Evolutionary conservation across 2,329 filamentous ascomycete species (phyloP), one percentile per base, ranked within the genome.

Genomic region (Ophiostoma fasciatum): DNA sequence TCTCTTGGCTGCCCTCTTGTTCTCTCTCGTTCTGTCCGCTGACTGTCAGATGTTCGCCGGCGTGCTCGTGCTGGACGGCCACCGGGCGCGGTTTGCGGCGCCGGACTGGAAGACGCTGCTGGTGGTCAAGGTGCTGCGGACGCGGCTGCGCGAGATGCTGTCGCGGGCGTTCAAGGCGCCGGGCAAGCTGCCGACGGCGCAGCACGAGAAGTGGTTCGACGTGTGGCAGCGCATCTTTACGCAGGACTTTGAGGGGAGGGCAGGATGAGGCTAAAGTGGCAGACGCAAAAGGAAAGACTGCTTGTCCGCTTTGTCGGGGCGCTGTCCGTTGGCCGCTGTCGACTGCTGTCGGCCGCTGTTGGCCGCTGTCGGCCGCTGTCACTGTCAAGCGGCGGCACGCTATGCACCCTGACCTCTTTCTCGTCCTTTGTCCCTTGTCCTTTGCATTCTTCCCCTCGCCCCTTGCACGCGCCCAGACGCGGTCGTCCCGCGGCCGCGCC

Each of bases 41-140:
- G n/a, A n/a, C n/a, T n/a, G n/a, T 4, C 23, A 88, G 70, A 73
- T 94, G 62, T 93, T 83, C 52, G 74, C 87, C 0, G 90, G 90
- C 12, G 79, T 94, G 3, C 68, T 94, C 28, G 69, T 84, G 15
- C 68, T 98, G 30, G 90, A 94, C 52, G 81, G 83, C 30, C 93
- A 94, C 52, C 71, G 87, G 21, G 71, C 88, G 33, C 73, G 83
- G 33, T 94, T 96, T 52, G 72, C 79, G 17, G 70, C 92, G 1
- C 70, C 76, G 5, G 82, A 93, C 51, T 96, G 88, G 87, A 92
- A 87, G 58, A 78, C 78, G 1, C 78, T 90, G 67, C 71, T 94
- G 25, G 85, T 80, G n/a, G 61, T 98, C 50, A 94, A 94, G 58
- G 73, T 76, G 6, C 61, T 96, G 36, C 72, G 84, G 15, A 62